phyloP scores from a whole-genome alignment of 169 alveolate species.

The Plasmodium knowlesi region DNA sequence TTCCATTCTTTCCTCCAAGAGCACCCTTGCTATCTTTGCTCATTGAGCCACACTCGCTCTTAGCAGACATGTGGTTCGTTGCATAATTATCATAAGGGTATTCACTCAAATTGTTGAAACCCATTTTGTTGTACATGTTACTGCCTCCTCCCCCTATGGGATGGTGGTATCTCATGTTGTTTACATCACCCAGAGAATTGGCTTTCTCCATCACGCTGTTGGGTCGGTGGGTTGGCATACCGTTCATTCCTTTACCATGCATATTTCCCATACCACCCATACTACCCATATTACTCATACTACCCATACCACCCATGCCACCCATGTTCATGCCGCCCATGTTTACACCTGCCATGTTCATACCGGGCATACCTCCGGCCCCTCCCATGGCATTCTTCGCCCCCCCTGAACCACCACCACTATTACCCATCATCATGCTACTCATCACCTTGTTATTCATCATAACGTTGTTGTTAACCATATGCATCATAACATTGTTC shows the following conservation, averaged over 20 bases:
- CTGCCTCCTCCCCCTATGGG: neutral
- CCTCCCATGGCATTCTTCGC: neutral
- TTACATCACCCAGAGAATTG: constrained; percentile 4
- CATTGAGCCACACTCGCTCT: neutral
- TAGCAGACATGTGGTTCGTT: neutral
- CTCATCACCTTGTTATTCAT: neutral
- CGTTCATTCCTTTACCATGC: constrained; percentile 4
- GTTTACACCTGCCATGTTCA: neutral
- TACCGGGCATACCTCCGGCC: neutral
- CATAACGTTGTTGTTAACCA: constrained; percentile 14
- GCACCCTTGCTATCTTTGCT: neutral
- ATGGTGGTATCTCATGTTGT: constrained; percentile 35
- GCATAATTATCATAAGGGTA: constrained; percentile 21
- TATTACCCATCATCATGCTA: constrained; percentile 10
- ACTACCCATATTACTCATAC: too few relatives aligned
- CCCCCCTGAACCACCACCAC: neutral
- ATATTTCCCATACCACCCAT: neutral
- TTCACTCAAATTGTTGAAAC: constrained; percentile 15
- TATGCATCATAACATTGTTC: constrained; percentile 9
- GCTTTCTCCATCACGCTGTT: constrained; percentile 11
- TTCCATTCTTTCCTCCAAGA: neutral
- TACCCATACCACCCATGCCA: neutral
- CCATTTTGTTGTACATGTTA: constrained; percentile 33
- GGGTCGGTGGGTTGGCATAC: constrained; percentile 1
- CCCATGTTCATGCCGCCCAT: neutral